Base-by-base conservation (phyloP, 2,329 filamentous ascomycete genomes). In the Pseudogymnoascus sp. region DNA sequence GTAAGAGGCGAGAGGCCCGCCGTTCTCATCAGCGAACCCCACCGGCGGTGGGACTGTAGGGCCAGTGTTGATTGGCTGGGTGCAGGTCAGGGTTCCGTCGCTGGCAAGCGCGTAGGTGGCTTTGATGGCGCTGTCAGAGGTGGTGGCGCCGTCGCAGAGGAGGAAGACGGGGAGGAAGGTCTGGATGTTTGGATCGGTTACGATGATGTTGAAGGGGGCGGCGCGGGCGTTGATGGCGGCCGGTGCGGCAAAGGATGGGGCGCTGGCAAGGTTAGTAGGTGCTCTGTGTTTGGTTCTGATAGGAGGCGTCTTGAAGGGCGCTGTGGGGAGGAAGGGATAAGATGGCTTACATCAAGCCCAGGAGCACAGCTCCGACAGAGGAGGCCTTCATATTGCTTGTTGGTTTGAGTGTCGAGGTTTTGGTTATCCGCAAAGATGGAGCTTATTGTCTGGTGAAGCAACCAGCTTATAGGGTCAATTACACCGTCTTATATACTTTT, bases 191-290 rank as follows among this genome's bases (percentile, higher is more conserved):
- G 48, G 48, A 3, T 55, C 48, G 8, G 48, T 55, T 17, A 55
- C 48, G 27, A 55, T 55, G 48, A 55, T 33, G 29, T 55, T 55
- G 27, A 55, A 55, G 6, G 48, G 48, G 48, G 48, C 48, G 9
- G 48, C 48, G 9, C 48, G 48, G 27, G 48, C 48, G 48, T 55
- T 33, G 48, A 55, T 55, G 17, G 17, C 48, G 13, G 27, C 29
- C 1, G 48, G 48, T 55, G 48, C 48, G 29, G 48, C 27, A 4
- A 55, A 55, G 27, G 48, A 55, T 33, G 48, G 48, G 48, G 48
- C 29, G 13, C 48, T 55, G 27, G 9, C 17, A n/a, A 55, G 27
- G 13, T 55, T 55, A 33, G 27, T 33, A 31, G 1, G 15, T 33
- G n/a, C 5, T 15, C 15, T 17, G 7, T 9, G 27, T 51, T 51